Base-by-base conservation (phyloP, 257 asterid species). In the Fraxinus excelsior region DNA sequence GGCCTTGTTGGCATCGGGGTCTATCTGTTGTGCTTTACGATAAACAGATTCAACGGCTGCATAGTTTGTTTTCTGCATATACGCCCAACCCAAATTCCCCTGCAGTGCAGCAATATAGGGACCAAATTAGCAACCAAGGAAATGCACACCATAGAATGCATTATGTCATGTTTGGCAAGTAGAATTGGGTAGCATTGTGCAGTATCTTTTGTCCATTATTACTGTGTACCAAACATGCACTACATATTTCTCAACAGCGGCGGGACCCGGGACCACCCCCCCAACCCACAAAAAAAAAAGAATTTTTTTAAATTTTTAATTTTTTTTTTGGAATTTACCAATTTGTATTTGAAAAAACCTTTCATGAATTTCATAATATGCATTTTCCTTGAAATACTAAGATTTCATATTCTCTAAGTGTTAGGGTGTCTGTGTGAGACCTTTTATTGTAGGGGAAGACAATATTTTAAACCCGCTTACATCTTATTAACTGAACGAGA, bases 21-120 rank as follows among this genome's bases (percentile, higher is more conserved):
- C 98, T 53, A 91, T 88, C 81, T 90, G 67, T 56, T 91, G 97
- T 44, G 97, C 91, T 78, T 91, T 92, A 12, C 83, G 75, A 72
- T 94, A 94, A 29, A 90, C 97, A 31, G 70, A 77, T 82, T 92
- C 97, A 1, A 97, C 97, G 0, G 94, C 89, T 0, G 84, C 85
- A 71, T 88, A 90, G 77, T 89, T 87, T 4, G 66, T 58, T 68
- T 92, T 90, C 82, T 94, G 97, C 97, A 94, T 94, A 72, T 94
- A 94, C 1, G 98, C 96, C 98, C 98, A 94, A 8, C 97, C 98
- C 73, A 94, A 77, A 74, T 94, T 94, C 12, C 98, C 98, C 98
- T 92, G 88, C 80, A 85, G 38, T 26, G 70, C 78, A 2, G 32
- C 13, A 64, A 69, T 12, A 46, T 32, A 40, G 0, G 6, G 16